These are phyloP conservation scores for Antitrichia curtipendula DNA, from an alignment of 225 moss, liverwort and hornwort species.

Conservation along the genomic window DNA sequence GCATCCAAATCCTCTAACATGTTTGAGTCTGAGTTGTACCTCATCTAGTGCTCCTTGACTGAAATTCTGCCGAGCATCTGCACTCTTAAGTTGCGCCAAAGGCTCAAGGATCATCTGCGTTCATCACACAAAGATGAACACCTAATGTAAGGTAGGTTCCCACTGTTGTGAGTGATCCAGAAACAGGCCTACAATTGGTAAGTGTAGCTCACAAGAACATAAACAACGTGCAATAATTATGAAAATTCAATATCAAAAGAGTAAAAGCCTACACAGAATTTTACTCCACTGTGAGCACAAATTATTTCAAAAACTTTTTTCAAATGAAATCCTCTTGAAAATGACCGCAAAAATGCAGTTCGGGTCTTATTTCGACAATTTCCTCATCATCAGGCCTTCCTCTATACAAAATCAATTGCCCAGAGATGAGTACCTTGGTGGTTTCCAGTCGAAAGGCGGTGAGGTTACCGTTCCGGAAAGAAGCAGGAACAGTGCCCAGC, in stretches of 20 bases:
- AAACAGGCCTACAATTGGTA: background rate
- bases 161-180: background rate
- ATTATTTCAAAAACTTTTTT: background rate
- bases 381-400: background rate
- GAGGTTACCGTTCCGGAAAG: slow-evolving; percentile 61
- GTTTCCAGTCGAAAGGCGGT: slow-evolving; percentile 76
- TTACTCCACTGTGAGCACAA: background rate
- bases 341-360: background rate
- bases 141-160: background rate
- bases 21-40: slow-evolving; percentile 24
- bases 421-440: slow-evolving; percentile 49
- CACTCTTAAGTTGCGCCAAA: slow-evolving; percentile 76
- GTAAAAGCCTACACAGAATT: background rate
- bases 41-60: slow-evolving; percentile 93
- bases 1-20: background rate
- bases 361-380: background rate
- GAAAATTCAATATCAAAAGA: background rate
- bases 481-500: slow-evolving; percentile 47
- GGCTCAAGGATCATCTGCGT: slow-evolving; percentile 59
- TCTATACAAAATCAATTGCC: background rate
- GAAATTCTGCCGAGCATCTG: slow-evolving; percentile 72
- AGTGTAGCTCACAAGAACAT: background rate
- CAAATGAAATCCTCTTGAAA: background rate
- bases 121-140: background rate
- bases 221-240: background rate